Conservation (phyloP, 495 filamentous ascomycete species). For the Aspergillus hancockii region DNA sequence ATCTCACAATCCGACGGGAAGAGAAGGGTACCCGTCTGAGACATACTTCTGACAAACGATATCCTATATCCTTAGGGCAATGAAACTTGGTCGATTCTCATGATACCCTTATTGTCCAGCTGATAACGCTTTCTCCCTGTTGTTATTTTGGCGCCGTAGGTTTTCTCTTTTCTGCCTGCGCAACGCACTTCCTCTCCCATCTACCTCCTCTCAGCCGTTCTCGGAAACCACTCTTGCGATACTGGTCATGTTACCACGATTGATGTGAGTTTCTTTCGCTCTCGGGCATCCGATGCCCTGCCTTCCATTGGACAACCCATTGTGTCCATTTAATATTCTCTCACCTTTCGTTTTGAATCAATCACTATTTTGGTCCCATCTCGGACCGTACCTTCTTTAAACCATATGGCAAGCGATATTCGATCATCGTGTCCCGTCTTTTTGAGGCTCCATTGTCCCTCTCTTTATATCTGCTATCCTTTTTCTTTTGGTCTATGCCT, state of each 20-base stretch:
- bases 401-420: constrained; percentile 17
- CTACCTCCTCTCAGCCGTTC: not conserved
- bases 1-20: constrained; percentile 24
- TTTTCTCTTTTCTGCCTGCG: constrained; percentile 23
- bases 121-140: constrained; percentile 15
- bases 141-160: constrained; percentile 15
- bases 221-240: constrained; percentile 22
- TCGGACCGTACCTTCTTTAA: constrained; percentile 10
- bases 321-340: constrained; percentile 19
- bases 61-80: constrained; percentile 5
- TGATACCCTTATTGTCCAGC: constrained; percentile 23
- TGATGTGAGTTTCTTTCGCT: constrained; percentile 38
- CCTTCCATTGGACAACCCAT: constrained; percentile 5
- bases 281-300: constrained; percentile 19
- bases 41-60: constrained; percentile 14
- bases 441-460: constrained; percentile 8
- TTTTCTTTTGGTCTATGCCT: not conserved
- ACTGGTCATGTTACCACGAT: constrained; percentile 39
- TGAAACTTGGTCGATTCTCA: constrained; percentile 18
- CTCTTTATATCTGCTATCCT: constrained; percentile 7
- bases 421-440: constrained; percentile 24
- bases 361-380: constrained; percentile 1
- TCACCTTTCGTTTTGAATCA: constrained; percentile 20
- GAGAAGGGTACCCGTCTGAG: constrained; percentile 27
- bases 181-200: constrained; percentile 25